Evolutionary conservation across 257 asterid genomes (phyloP).

Genomic region (Scutellaria barbata): DNA sequence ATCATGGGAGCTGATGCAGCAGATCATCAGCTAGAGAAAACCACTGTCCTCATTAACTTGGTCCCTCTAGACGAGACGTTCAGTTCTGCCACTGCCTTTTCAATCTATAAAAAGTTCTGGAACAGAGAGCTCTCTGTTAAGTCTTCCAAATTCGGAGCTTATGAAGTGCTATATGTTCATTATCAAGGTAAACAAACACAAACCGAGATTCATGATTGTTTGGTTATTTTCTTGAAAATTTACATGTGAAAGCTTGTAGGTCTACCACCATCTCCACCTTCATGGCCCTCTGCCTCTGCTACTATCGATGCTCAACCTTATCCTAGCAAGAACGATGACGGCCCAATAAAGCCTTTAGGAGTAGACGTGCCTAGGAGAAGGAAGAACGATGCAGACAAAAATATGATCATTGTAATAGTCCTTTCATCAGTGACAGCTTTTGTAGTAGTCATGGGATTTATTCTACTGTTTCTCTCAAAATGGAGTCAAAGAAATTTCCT

Average conservation of each 20-base stretch:
- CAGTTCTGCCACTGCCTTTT: slow-evolving; percentile 51
- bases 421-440: slow-evolving; percentile 72
- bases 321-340: slow-evolving; percentile 52
- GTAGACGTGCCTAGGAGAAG: slow-evolving; percentile 64
- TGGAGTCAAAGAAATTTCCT: slow-evolving; percentile 37
- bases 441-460: slow-evolving; percentile 61
- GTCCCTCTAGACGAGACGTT: slow-evolving; percentile 66
- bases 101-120: slow-evolving; percentile 77
- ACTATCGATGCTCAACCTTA: slow-evolving; percentile 51
- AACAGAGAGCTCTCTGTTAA: slow-evolving; percentile 56
- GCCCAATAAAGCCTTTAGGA: slow-evolving; percentile 75
- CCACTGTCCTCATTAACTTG: slow-evolving; percentile 68
- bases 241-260: slow-evolving; percentile 51
- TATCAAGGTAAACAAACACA: slow-evolving; percentile 70
- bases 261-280: slow-evolving; percentile 89
- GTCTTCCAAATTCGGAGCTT: slow-evolving; percentile 64
- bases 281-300: slow-evolving; percentile 52
- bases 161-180: slow-evolving; percentile 69
- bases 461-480: slow-evolving; percentile 62
- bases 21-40: slow-evolving; percentile 66
- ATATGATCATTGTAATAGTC: slow-evolving; percentile 54
- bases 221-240: slow-evolving; percentile 26
- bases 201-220: slow-evolving; percentile 1
- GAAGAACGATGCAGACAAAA: slow-evolving; percentile 50
- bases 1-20: slow-evolving; percentile 90